A percentile compares a stretch with the other conserved stretches of the same genome.
These are phyloP conservation scores for Akanthomyces uredinophilus DNA, from an alignment of 2,329 filamentous ascomycete species.

Conservation along the genomic window DNA sequence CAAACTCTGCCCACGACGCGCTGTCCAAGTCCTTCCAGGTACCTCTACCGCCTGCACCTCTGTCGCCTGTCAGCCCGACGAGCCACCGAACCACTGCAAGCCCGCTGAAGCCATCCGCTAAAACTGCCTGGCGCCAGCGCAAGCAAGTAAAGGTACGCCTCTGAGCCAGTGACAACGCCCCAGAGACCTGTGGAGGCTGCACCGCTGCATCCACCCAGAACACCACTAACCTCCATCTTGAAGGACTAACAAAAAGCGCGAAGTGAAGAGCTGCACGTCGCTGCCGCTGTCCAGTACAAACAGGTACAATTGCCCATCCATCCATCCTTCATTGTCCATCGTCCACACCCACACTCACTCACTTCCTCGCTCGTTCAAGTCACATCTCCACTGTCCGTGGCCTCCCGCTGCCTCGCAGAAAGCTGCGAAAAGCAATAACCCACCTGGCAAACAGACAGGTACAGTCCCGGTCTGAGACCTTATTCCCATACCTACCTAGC, in stretches of 20 bases:
- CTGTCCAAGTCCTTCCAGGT: neutral
- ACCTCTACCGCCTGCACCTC: neutral
- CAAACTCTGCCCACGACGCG: neutral
- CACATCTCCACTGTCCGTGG: neutral
- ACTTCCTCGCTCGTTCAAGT: neutral
- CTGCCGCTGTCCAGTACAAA: neutral
- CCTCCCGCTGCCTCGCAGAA: neutral
- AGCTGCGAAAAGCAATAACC: neutral
- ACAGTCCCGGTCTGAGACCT: neutral
- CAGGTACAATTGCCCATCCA: neutral
- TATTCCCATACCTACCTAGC: neutral
- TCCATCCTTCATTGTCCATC: neutral
- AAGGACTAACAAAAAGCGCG: neutral
- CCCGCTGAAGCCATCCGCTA: neutral
- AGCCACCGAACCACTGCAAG: neutral
- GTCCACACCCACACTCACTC: neutral
- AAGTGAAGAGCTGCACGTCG: neutral
- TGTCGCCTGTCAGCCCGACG: neutral
- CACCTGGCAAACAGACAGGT: conserved; percentile 8
- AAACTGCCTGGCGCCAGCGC: no score
- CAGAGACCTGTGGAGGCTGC: neutral
- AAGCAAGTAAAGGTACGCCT: neutral
- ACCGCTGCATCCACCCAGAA: neutral
- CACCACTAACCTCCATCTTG: neutral
- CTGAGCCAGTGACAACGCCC: neutral